Evolutionary conservation across 2,329 filamentous ascomycete species (phyloP), one percentile per base, ranked within the genome.

Genomic region (Exophiala bonariae): DNA sequence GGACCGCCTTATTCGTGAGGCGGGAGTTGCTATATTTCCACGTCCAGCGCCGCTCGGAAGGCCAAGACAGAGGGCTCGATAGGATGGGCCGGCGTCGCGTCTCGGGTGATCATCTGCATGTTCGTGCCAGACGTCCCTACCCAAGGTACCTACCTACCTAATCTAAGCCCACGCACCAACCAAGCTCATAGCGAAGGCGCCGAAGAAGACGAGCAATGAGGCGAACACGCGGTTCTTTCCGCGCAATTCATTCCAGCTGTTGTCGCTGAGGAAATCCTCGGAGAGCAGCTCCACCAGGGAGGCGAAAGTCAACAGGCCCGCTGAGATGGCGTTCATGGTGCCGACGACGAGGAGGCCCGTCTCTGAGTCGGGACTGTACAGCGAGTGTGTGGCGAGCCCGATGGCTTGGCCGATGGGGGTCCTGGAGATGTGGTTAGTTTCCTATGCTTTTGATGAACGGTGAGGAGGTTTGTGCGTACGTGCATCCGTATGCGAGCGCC

Each of bases 351-450:
- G 71, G 23, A 92, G 70, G 0, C 87, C 87, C 1, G 81, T 79
- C 64, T 87, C 80, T 51, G 83, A 87, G 61, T 80, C 75, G 0
- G 87, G 87, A 54, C 86, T 85, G 66, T 91, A 92, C 54, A 89
- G 72, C 10, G 79, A 80, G 62, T 90, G 86, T 3, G 89, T 81
- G 3, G 83, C 72, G n/a, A 92, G 73, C 0, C 87, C 87, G 48
- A 91, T 87, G 1, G 86, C 87, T 63, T 91, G 87, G 11, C 87
- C 87, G 16, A 90, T 71, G 0, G 87, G 87, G 0, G 87, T 91
- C 2, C 83, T 87, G 49, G 18, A 19, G 16, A 37, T 18, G 14
- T 7, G 18, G 35, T 18, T 18, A 31, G 28, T 9, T 31, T n/a
- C n/a, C n/a, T n/a, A n/a, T n/a, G n/a, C n/a, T n/a, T n/a, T n/a